Base-by-base conservation (phyloP, 768 basidiomycete species). In the Pseudohyphozyma bogoriensis region DNA sequence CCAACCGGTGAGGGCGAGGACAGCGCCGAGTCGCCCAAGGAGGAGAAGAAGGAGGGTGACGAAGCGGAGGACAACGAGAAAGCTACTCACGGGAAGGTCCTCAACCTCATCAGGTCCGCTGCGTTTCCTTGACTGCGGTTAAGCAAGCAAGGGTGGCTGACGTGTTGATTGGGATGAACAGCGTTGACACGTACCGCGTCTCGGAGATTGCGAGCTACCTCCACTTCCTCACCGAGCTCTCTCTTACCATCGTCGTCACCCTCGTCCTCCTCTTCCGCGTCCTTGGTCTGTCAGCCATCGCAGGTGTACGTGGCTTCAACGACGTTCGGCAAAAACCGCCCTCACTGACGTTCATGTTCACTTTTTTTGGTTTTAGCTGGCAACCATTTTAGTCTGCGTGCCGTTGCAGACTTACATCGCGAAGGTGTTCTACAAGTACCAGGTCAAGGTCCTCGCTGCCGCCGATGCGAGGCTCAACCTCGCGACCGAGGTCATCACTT, bases 401-500 rank as follows among this genome's bases (percentile, higher is more conserved):
- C 72, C 72, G 0, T 28, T 69, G 4, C 64, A 70, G 29, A 58
- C 63, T 22, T 40, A 26, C 28, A 44, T 69, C 45, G 58, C 62
- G 9, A 35, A 35, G 15, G 52, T 69, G 8, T 73, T 64, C 62
- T 60, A 66, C 53, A 56, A 49, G n/a, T 70, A 59, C 59, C 64
- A 70, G 42, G 55, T 56, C 22, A 15, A 69, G 52, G 70, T 76
- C 33, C 72, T 77, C 54, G 67, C 64, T 18, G 76, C 77, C 2
- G 74, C 75, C 2, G 77, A 77, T 56, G 70, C 68, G 10, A 71
- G 77, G 11, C 69, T 77, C 22, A 72, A 74, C 44, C 68, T 73
- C 32, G 72, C 75, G 11, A 75, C 75, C 29, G 77, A 77, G 50
- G 73, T 76, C n/a, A 73, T 77, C 46, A 59, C 66, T 3, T 72